phyloP scores from a whole-genome alignment of 1,284 basidiomycete species.

The Tylopilus orsonianus region DNA sequence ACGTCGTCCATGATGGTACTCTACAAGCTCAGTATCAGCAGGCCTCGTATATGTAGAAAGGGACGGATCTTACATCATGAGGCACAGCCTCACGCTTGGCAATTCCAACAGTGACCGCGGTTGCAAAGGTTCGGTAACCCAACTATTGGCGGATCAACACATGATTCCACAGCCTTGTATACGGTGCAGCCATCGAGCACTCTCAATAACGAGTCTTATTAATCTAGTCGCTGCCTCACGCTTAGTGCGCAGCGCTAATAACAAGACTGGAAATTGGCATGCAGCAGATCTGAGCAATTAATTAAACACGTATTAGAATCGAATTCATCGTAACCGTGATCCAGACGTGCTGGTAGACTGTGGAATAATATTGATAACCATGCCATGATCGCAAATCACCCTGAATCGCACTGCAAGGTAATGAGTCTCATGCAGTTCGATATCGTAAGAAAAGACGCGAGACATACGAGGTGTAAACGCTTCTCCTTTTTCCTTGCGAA shows the following conservation, averaged over 20 bases:
- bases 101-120: too few species aligned
- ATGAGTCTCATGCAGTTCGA: neutral
- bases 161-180: constrained; percentile 6
- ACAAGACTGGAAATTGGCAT: too few species aligned
- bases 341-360: constrained; percentile 1
- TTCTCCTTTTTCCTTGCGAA: constrained; percentile 71
- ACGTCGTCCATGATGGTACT: constrained; percentile 23
- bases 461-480: constrained; percentile 67
- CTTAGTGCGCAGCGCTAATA: neutral
- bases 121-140: too few species aligned
- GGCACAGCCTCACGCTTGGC: too few species aligned
- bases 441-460: neutral
- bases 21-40: neutral
- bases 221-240: neutral
- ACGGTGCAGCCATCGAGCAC: neutral
- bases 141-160: neutral
- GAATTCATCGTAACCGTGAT: neutral
- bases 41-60: constrained; percentile 10
- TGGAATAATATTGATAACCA: constrained; percentile 38
- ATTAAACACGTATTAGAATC: neutral
- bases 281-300: too few species aligned
- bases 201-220: too few species aligned
- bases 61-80: constrained; percentile 7
- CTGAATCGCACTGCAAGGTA: constrained; percentile 60
- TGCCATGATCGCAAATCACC: constrained; percentile 66